Evolutionary conservation across 257 asterid species (phyloP), one percentile per base, ranked within the genome.

Genomic region (Datura wrightii): DNA sequence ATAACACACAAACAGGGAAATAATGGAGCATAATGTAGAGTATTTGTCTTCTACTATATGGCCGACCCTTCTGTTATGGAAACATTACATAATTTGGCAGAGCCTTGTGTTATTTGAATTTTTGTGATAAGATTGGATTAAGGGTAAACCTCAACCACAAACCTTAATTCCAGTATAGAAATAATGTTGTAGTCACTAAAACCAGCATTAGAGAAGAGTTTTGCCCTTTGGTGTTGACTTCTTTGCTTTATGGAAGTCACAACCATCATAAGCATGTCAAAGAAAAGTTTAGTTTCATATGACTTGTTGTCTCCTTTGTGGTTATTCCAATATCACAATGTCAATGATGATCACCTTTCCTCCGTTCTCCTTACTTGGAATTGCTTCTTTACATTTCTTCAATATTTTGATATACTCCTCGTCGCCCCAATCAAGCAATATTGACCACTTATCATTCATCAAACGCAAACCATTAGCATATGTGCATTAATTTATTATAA

Each of bases 321-420:
- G 31, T 52, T 31, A 9, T 53, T 53, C 83, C 3, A 79, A 8
- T 24, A 24, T 24, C 16, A 87, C 79, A 1, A 37, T 62, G 19
- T 85, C 88, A 10, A 85, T 82, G 14, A 84, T 83, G 4, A 85
- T 87, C 60, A 85, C 79, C 65, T 85, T 82, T n/a, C 88, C 88
- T 55, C 83, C 71, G 5, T 56, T 79, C 14, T 71, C 79, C 13
- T 85, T 84, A 10, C 19, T 85, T 24, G 85, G 50, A 39, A 87
- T 83, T 76, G 83, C 83, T 76, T 85, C 83, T 74, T 82, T 85
- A 2, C 88, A 85, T 60, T 85, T 85, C 71, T 59, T 85, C 8
- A 85, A 54, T 85, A 85, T 82, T 41, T 82, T 48, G 9, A 52
- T 52, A 24, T 53, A 52, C 0, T 82, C 62, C 41, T 82, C 81